Evolutionary conservation across 164 flowering plant species (phyloP).

Genomic region (Platanus orientalis): DNA sequence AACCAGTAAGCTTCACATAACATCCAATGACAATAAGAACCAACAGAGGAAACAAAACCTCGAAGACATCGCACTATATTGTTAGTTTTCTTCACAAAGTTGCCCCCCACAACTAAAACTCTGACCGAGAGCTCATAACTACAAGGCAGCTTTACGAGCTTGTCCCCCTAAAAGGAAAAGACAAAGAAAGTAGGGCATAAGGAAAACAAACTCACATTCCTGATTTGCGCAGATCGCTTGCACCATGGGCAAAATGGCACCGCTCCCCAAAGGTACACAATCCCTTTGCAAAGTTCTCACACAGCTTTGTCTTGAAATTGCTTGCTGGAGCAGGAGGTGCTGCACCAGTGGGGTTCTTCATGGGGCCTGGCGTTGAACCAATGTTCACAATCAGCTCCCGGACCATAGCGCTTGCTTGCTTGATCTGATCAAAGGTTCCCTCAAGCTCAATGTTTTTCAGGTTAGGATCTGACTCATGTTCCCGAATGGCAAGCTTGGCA

Average conservation of each 20-base stretch:
- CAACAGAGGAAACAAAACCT: no score
- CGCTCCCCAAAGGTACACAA: conserved; percentile 75
- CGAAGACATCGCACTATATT: no score
- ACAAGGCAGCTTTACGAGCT: no score
- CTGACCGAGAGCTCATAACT: no score
- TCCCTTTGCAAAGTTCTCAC: conserved; percentile 71
- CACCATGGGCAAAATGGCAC: conserved; percentile 89
- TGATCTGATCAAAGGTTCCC: conserved; percentile 91
- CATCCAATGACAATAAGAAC: no score
- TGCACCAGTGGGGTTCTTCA: conserved; percentile 15
- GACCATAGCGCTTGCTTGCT: conserved; percentile 80
- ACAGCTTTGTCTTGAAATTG: conserved; percentile 69
- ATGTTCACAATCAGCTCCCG: conserved; percentile 59
- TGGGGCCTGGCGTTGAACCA: conserved; percentile 19
- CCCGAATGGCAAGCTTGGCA: conserved; percentile 72
- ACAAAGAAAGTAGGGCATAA: not conserved
- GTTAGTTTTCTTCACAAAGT: no score
- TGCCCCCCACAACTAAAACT: no score
- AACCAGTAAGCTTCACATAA: no score
- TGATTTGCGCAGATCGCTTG: conserved; percentile 50
- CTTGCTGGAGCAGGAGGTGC: conserved; percentile 19
- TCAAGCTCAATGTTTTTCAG: conserved; percentile 84
- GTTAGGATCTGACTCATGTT: conserved; percentile 77
- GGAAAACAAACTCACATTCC: conserved; percentile 19
- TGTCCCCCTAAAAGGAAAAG: no score